phyloP scores from a whole-genome alignment of 345 rosid species.

The Brassica juncea region DNA sequence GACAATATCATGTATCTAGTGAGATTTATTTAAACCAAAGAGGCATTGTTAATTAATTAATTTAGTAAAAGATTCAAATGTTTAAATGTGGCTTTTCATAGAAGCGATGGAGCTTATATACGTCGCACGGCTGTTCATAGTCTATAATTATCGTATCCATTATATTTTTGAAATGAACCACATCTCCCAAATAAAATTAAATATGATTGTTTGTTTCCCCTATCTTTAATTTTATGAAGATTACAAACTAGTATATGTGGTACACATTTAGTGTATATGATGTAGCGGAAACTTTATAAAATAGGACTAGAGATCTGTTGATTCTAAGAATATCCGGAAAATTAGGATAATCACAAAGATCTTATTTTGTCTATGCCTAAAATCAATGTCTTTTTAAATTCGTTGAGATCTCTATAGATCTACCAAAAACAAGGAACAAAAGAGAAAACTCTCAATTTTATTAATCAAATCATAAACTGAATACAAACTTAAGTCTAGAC shows the following conservation, averaged over 20 bases:
- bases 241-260: neutral
- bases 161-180: neutral
- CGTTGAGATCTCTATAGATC: too few relatives aligned
- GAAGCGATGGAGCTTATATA: slow-evolving; percentile 13
- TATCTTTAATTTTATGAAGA: neutral
- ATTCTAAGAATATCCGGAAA: too few relatives aligned
- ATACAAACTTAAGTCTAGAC: too few relatives aligned
- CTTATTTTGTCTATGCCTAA: too few relatives aligned
- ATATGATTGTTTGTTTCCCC: neutral
- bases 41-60: neutral
- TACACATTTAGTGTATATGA: neutral
- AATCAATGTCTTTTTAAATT: too few relatives aligned
- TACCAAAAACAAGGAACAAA: too few relatives aligned
- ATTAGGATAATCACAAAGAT: too few relatives aligned
- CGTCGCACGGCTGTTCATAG: slow-evolving; percentile 5
- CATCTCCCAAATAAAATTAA: neutral
- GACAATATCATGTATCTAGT: neutral
- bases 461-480: too few relatives aligned
- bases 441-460: too few relatives aligned
- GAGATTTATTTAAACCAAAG: neutral
- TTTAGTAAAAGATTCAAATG: neutral
- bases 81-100: slow-evolving; percentile 20
- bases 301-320: too few relatives aligned
- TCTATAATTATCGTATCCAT: neutral
- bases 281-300: too few relatives aligned